These are phyloP conservation scores for Candida dubliniensis DNA, from an alignment of 1,139 yeast species.

Conservation along the genomic window DNA sequence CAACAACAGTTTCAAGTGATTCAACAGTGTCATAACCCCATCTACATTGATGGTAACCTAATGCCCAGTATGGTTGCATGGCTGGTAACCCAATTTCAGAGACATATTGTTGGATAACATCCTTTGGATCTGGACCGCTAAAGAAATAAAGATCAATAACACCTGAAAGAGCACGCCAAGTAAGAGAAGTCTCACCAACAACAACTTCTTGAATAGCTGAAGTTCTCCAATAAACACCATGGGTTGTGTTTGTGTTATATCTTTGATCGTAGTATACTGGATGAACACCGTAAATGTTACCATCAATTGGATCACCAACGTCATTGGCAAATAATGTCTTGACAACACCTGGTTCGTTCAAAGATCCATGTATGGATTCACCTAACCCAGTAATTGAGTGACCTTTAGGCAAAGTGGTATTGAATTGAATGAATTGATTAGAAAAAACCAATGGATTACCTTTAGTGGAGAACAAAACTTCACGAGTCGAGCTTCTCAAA, in stretches of 20 bases:
- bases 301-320: conserved; percentile 24
- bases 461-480: conserved; percentile 19
- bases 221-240: conserved; percentile 26
- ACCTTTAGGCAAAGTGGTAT: conserved; percentile 25
- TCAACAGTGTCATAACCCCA: conserved; percentile 23
- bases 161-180: conserved; percentile 30
- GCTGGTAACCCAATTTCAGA: conserved; percentile 22
- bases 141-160: conserved; percentile 33
- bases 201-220: conserved; percentile 24
- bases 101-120: conserved; percentile 29
- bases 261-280: conserved; percentile 25
- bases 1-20: conserved; percentile 19
- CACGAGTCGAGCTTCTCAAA: conserved; percentile 23
- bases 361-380: conserved; percentile 30
- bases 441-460: conserved; percentile 32
- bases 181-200: conserved; percentile 21
- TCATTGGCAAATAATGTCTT: conserved; percentile 26
- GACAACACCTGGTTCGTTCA: conserved; percentile 27
- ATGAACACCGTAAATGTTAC: conserved; percentile 26
- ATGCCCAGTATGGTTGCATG: conserved; percentile 26
- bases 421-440: conserved; percentile 31
- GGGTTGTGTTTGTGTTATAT: conserved; percentile 20
- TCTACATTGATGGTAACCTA: conserved; percentile 26
- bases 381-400: conserved; percentile 32
- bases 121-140: conserved; percentile 30